A percentile compares a stretch with the other conserved stretches of the same genome.
These are phyloP conservation scores for Cardiospermum halicacabum DNA, from an alignment of 345 rosid genomes.

Conservation along the genomic window DNA sequence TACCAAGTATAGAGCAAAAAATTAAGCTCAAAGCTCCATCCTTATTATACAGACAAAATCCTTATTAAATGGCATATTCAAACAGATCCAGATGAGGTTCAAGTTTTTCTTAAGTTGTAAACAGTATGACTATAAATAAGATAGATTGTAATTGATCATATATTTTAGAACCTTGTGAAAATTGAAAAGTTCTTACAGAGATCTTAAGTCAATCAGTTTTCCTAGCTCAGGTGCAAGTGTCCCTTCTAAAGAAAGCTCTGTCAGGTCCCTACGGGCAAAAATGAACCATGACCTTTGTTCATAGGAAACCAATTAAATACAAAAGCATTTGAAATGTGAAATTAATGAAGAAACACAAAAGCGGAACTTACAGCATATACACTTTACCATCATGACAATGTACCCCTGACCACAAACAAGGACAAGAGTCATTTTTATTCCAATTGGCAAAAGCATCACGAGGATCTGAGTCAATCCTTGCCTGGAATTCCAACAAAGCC, in stretches of 20 bases:
- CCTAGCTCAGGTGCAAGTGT: constrained; percentile 71
- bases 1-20: neutral
- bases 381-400: constrained; percentile 65
- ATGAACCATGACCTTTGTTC: neutral
- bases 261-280: constrained; percentile 52
- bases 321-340: neutral
- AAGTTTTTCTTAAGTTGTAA: constrained; percentile 1
- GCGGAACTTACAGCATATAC: constrained; percentile 71
- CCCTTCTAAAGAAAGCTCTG: constrained; percentile 57
- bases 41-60: neutral
- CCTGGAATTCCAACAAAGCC: constrained; percentile 60
- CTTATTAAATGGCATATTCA: neutral
- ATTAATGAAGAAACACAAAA: neutral
- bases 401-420: constrained; percentile 78
- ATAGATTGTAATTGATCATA: neutral
- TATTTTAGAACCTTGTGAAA: neutral
- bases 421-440: constrained; percentile 42
- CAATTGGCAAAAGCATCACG: constrained; percentile 60
- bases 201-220: constrained; percentile 56
- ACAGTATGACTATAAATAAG: neutral
- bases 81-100: neutral
- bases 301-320: neutral
- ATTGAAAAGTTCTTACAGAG: constrained; percentile 48
- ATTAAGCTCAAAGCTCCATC: neutral
- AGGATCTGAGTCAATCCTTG: constrained; percentile 61